Conservation (phyloP, 257 asterid species). For the Forsythia suspensa region DNA sequence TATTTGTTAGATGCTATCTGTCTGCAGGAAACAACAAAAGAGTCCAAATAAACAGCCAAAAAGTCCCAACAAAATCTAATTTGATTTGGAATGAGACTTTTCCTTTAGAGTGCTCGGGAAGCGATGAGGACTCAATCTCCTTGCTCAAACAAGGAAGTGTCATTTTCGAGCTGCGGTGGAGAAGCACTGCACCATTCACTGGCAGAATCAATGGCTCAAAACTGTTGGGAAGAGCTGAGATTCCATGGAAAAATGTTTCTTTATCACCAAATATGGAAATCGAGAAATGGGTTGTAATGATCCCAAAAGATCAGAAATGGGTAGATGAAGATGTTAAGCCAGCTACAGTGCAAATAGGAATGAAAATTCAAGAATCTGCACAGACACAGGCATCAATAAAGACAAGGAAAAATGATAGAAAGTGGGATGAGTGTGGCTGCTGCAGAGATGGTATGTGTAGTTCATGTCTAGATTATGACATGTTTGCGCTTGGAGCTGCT, state of each 20-base stretch:
- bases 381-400: background rate
- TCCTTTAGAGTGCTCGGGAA: slow-evolving; percentile 48
- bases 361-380: slow-evolving; percentile 34
- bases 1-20: slow-evolving; percentile 65
- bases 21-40: slow-evolving; percentile 44
- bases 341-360: slow-evolving; percentile 47
- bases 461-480: slow-evolving; percentile 43
- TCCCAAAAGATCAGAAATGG: slow-evolving; percentile 16
- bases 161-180: slow-evolving; percentile 53
- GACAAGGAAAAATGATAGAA: slow-evolving; percentile 20
- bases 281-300: slow-evolving; percentile 55
- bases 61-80: slow-evolving; percentile 45
- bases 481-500: slow-evolving; percentile 37
- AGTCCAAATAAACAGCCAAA: slow-evolving; percentile 42
- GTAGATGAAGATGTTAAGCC: slow-evolving; percentile 42
- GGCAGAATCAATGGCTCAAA: slow-evolving; percentile 47
- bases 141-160: slow-evolving; percentile 39
- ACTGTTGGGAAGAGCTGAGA: slow-evolving; percentile 51
- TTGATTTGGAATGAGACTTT: slow-evolving; percentile 52
- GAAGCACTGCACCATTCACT: slow-evolving; percentile 31
- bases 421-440: slow-evolving; percentile 30
- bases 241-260: slow-evolving; percentile 50
- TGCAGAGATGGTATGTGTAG: slow-evolving; percentile 41
- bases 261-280: slow-evolving; percentile 36
- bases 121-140: slow-evolving; percentile 36